Evolutionary conservation across 805 yeast genomes (phyloP), one percentile per base, ranked within the genome.

Genomic region (Candida incommunis): DNA sequence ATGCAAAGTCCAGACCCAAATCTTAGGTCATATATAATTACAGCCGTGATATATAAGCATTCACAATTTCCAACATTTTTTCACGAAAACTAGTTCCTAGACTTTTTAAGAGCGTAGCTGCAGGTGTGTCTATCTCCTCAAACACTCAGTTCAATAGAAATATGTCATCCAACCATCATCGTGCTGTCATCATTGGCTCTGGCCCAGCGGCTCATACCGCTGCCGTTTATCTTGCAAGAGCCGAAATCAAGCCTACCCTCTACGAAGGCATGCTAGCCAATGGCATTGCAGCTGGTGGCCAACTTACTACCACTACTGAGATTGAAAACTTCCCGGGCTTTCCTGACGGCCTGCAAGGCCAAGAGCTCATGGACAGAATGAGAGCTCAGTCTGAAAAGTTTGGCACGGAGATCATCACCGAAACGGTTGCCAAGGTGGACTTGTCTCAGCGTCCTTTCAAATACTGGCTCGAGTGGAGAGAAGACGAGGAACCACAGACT

Each of bases 171-270:
- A 31, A 31, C 20, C 66, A 62, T 54, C 53, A 53, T 42, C 51
- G 47, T 13, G 66, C 63, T 24, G 63, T 62, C 41, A 63, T 63
- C 41, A 59, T 63, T 43, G 97, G 98, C 41, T 88, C 96, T 45
- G 98, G 98, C 56, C 98, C 98, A 46, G 98, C 98, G 47, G 98
- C 96, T 46, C 96, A 92, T 74, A 92, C 98, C 40, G 98, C 98
- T 43, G 98, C 98, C 53, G 85, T 92, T 64, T 92, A 92, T 66
- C 72, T 92, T 45, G 81, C 97, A 24, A 81, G 98, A 67, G 98
- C 98, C 40, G 98, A 92, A 72, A 77, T 87, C 61, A 80, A 82
- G 66, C 96, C 98, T 22, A 79, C 83, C 24, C 66, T 92, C 56
- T 92, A 87, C 68, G 98, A 92, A 69, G 98, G 98, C 59, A 72